phyloP scores from a whole-genome alignment of 176 grass and related monocot genomes.

The Bonia amplexicaulis region DNA sequence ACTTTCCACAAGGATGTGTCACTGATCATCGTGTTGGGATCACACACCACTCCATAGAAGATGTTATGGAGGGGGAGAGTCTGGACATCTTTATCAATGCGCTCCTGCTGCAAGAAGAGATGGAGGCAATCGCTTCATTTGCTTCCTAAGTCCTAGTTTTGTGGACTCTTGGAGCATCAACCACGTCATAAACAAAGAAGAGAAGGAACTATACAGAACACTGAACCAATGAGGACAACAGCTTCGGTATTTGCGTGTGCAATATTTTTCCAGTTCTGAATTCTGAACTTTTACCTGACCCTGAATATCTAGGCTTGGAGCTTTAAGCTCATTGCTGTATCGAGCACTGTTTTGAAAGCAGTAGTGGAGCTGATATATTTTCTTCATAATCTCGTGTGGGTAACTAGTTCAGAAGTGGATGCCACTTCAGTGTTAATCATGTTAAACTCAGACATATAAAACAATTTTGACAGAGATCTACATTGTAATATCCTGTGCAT shows the following conservation, averaged over 20 bases:
- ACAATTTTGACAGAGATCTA: neutral
- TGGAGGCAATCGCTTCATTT: constrained; percentile 78
- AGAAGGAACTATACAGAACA: neutral
- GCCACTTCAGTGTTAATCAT: neutral
- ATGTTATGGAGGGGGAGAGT: constrained; percentile 79
- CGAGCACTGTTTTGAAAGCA: neutral
- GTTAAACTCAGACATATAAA: neutral
- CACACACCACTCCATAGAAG: constrained; percentile 72
- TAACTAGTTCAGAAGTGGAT: neutral
- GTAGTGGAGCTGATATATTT: neutral
- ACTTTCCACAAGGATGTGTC: constrained; percentile 90
- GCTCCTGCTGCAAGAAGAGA: constrained; percentile 77
- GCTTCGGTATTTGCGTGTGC: neutral
- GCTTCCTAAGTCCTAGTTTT: neutral
- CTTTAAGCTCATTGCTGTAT: neutral
- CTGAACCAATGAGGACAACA: neutral
- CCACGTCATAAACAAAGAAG: neutral
- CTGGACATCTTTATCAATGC: constrained; percentile 67
- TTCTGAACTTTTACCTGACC: neutral
- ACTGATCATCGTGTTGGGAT: constrained; percentile 79
- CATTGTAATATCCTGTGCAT: neutral
- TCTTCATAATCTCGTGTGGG: neutral
- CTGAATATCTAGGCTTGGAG: neutral
- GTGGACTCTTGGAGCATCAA: neutral
- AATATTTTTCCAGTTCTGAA: neutral